Evolutionary conservation across 139 green algal species (phyloP), one percentile per base, ranked within the genome.

Genomic region (Zygnema circumcarinatum): DNA sequence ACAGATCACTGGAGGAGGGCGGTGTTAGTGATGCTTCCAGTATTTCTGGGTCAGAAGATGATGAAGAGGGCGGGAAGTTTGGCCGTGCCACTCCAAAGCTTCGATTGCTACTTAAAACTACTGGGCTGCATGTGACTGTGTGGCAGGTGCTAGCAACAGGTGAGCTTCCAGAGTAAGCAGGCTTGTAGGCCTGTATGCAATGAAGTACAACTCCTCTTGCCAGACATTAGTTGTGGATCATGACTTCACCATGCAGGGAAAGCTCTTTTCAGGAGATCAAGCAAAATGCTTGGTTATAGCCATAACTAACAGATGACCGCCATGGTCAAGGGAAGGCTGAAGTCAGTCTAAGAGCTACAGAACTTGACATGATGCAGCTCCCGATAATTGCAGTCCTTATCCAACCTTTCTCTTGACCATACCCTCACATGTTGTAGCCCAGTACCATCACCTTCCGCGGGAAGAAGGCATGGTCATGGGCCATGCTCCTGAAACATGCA

Each of bases 41-140:
- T n/a, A 83, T 86, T 11, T 86, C 80, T 0, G 80, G 80, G 20
- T 86, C 80, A 22, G 80, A 86, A 40, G 80, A 81, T 38, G 80
- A 86, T 40, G n/a, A 35, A 3, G n/a, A 39, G 1, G 54, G 25
- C 21, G 54, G 56, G 21, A 40, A 83, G 1, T 68, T 22, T 35
- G 16, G 47, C 7, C 69, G 36, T 3, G 21, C 47, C 7, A 62
- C 31, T 21, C n/a, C 80, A 3, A 80, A 86, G 32, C 36, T 86
- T 22, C 20, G 42, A 25, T 80, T 86, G 38, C 22, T 86, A 40
- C 80, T 86, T 38, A 68, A 39, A 2, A 2, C 31, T 22, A 81
- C 40, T 2, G 80, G 80, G 36, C 25, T 54, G 25, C 67, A 25
- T 36, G 53, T 86, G 38, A 40, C 80, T 16, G 36, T 86, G 3